Evolutionary conservation across 2,329 filamentous ascomycete genomes (phyloP), one percentile per base, ranked within the genome.

Genomic region (Diaporthe amygdali): DNA sequence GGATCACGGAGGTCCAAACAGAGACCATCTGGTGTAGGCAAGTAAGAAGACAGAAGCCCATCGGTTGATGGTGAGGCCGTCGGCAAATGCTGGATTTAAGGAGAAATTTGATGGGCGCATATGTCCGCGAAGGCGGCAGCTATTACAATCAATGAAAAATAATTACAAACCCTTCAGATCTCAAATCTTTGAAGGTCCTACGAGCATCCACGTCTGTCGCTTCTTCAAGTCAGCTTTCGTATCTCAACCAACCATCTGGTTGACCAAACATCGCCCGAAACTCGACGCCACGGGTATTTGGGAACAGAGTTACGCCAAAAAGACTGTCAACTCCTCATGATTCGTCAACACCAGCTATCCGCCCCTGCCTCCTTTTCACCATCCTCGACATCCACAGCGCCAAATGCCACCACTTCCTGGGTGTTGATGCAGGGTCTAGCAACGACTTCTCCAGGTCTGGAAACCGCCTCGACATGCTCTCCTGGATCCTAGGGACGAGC

Each of bases 311-410:
- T 15, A 10, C 7, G 32, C n/a, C 10, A 25, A 37, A 39, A 10
- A 46, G 27, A 22, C 27, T 30, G 12, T 30, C 22, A 15, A n/a
- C 3, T 37, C 15, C 10, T 61, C 20, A 63, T 41, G 14, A 25
- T 15, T 46, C 52, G 12, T 34, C 17, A 17, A 17, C 17, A 10
- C 14, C 51, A 41, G 27, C 44, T 27, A 59, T 51, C 25, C 30
- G 55, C 7, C 63, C 49, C 27, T 72, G 68, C 15, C 71, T 66
- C 41, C 44, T 72, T 27, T 68, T 72, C 7, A 68, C 63, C 32
- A 71, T 44, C 41, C 44, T 72, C 10, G 71, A 61, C 68, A 72
- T 71, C 68, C 63, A 72, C n/a, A 68, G 25, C 12, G 63, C 63
- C 15, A 72, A 22, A 22, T 72, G 68, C 68, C 71, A 59, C 56